A percentile compares a stretch with the other conserved stretches of the same genome.
phyloP scores from a whole-genome alignment of 2,329 filamentous ascomycete genomes.

The Mycosphaerella sp. region DNA sequence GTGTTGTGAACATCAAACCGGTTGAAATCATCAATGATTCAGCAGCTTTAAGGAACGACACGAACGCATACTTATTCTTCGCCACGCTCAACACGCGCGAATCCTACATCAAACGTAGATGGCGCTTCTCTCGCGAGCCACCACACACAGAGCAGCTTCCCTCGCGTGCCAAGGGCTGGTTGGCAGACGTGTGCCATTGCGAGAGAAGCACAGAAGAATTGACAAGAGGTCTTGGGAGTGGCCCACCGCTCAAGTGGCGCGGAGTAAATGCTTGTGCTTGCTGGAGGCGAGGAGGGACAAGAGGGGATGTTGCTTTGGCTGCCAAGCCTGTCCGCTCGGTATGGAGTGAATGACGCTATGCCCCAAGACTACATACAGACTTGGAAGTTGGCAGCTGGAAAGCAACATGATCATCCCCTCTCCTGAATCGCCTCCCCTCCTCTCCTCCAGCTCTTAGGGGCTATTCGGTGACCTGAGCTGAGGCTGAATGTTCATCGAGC shows the following conservation, averaged over 20 bases:
- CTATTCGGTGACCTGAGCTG: no score
- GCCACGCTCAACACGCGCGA: not conserved
- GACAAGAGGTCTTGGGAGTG: slow-evolving; percentile 14
- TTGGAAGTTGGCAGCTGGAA: slow-evolving; percentile 3
- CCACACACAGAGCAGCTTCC: not conserved
- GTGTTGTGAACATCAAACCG: not conserved
- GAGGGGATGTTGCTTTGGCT: no score
- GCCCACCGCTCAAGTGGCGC: not conserved
- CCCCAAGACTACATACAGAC: not conserved
- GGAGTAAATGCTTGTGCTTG: slow-evolving; percentile 2
- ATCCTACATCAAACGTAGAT: slow-evolving; percentile 7
- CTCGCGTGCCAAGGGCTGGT: slow-evolving; percentile 7
- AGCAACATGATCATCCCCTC: not conserved
- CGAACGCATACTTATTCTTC: slow-evolving; percentile 8
- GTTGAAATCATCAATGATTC: not conserved
- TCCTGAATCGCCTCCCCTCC: no score
- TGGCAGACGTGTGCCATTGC: slow-evolving; percentile 20
- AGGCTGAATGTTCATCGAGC: no score
- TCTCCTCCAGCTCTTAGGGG: no score
- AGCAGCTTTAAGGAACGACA: not conserved
- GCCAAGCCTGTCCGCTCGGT: no score
- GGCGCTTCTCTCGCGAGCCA: slow-evolving; percentile 7
- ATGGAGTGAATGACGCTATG: slow-evolving; percentile 4
- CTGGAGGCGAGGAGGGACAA: no score
- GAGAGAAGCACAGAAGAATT: slow-evolving; percentile 10